Base-by-base conservation (phyloP, 2,329 filamentous ascomycete species). In the Calonectria pteridis region DNA sequence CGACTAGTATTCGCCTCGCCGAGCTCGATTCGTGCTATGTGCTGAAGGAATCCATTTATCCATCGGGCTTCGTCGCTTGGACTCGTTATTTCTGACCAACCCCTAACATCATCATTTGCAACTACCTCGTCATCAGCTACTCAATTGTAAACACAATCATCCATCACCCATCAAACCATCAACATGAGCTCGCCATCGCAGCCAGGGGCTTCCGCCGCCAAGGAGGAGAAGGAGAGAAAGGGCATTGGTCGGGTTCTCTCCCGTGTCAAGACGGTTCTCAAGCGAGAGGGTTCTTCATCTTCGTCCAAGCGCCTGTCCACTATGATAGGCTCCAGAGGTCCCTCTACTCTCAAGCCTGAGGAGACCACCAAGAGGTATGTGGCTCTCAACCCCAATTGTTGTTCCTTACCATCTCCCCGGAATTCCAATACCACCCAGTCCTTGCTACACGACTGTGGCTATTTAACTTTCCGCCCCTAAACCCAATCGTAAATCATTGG, bases 241-340 rank as follows among this genome's bases (percentile, higher is more conserved):
- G 85, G 86, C 16, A 77, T 90, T 33, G 86, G 85, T 69, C 89
- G 85, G 78, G 83, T 90, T 26, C 74, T 90, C 37, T 86, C 86
- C 43, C 84, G 87, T 43, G 84, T 89, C 79, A 90, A 87, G 84
- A 88, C 87, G 4, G 87, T 88, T 37, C 84, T 90, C 58, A 89
- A 84, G 81, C 87, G 84, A 76, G 87, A 87, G 16, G 68, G 80
- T 35, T 80, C 77, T 28, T 78, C 78, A 28, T 77, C 75, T 16
- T 79, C 82, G 10, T 79, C 81, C 10, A 83, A 79, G 73, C 79
- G 81, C 43, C 73, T 77, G 43, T 82, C 82, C 7, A 73, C 69
- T 28, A 70, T 81, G 63, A 71, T 76, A n/a, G 66, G 76, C 66
- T 76, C 72, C 64, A 77, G 77, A 58, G 35, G 74, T 49, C 66